Percentiles rank a stretch among this genome's conserved stretches.
These are phyloP conservation scores for Allium sativum DNA, from an alignment of 106 monocot genomes.

Conservation along the genomic window DNA sequence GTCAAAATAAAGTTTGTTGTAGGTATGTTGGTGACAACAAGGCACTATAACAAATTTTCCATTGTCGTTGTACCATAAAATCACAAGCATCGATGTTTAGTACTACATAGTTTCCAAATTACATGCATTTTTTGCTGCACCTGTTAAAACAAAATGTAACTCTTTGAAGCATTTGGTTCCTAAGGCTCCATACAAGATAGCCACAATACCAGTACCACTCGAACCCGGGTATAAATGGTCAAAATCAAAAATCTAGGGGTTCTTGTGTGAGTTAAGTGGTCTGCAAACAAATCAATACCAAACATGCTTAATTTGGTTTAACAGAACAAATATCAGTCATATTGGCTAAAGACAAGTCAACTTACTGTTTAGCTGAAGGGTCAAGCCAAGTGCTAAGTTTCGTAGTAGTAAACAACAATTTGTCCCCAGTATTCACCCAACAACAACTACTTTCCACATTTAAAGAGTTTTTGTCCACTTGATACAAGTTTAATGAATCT, in stretches of 20 bases:
- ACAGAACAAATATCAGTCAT: not conserved
- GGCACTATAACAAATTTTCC: no score
- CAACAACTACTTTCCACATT: conserved; percentile 60
- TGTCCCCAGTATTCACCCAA: conserved; percentile 77
- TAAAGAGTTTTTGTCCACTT: conserved; percentile 13
- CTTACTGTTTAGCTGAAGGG: conserved; percentile 28
- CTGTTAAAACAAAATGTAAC: conserved; percentile 51
- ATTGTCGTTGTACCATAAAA: no score
- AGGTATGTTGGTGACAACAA: no score
- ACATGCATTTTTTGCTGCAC: conserved; percentile 60
- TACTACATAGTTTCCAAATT: not conserved
- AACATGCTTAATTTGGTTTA: no score
- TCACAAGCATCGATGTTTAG: no score
- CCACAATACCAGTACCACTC: conserved; percentile 22
- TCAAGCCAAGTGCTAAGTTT: conserved; percentile 53
- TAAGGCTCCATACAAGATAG: conserved; percentile 80
- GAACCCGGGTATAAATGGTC: conserved; percentile 61
- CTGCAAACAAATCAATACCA: not conserved
- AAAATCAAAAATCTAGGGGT: conserved; percentile 84
- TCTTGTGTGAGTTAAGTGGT: conserved; percentile 9
- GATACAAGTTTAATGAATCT: conserved; percentile 52
- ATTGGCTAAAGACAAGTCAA: not conserved
- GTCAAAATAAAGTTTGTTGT: no score
- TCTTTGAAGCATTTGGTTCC: conserved; percentile 88
- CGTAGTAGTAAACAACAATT: conserved; percentile 38